Evolutionary conservation across 2,329 filamentous ascomycete genomes (phyloP), one percentile per base, ranked within the genome.

Genomic region (Aquanectria penicillioides): DNA sequence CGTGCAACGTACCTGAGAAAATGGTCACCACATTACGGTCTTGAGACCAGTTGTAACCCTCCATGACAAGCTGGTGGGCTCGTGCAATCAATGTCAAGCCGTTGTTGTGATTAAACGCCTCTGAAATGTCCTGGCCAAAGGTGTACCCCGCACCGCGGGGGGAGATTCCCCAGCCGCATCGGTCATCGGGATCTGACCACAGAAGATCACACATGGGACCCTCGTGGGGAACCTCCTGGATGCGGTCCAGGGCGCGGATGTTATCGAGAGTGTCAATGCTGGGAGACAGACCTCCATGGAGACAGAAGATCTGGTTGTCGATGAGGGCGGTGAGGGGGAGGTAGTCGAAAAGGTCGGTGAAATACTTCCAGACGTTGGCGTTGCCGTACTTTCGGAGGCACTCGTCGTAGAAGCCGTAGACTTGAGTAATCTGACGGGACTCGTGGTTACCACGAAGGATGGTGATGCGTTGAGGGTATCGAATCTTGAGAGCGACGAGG

Each of bases 81-180:
- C 95, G 87, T 60, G 95, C 95, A 74, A 99, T 96, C 63, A 98
- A 83, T 52, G 94, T 98, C 78, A 99, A 81, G 56, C 94, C 94
- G 73, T 99, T 99, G 85, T 98, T 98, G 77, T 98, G 94, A 79
- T 98, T 98, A 83, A 99, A 99, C 1, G 94, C 94, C 81, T 99
- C 94, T 29, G 93, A 97, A 71, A 98, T 98, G 75, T 98, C 94
- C 80, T 97, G 94, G 59, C 92, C 93, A 73, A 97, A 97, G 25
- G 93, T 97, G 82, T 97, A 97, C 61, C 94, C 94, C 60, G 94
- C 94, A 80, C 94, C 94, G 80, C 94, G 90, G 66, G 94, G 94
- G 63, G 92, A 97, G 75, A 97, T 97, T 64, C 94, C 94, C 94
- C 94, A 97, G 69, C 93, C 93, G 76, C 93, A 96, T 75, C 93